Evolutionary conservation across 305 asterid species (phyloP), one percentile per base, ranked within the genome.

Genomic region (Fraxinus xanthoxyloides): DNA sequence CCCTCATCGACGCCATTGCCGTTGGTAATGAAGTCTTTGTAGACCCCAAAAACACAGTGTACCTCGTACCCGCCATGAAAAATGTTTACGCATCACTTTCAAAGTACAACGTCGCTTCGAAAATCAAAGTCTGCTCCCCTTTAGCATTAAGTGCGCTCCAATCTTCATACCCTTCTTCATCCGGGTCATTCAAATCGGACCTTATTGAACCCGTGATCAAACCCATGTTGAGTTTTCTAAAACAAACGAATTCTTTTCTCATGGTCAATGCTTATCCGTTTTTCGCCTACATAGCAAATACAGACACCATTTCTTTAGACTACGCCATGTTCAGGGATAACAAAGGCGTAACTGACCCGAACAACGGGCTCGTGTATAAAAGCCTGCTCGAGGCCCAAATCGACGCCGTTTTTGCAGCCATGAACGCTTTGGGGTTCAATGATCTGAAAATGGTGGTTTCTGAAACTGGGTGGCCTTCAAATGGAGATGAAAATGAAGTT

Each of bases 401-500:
- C 56, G 95, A 92, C 87, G 95, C 95, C 69, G 97, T 91, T 21
- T 90, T 34, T 30, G 88, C 95, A 0, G 95, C 94, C 2, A 88
- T 90, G 92, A 70, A 67, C 2, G 89, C 85, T 0, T 4, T 88
- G 15, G 81, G 83, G 2, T 90, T 85, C 76, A 63, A 74, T 51
- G 92, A 89, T 63, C 63, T 91, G 2, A 85, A 83, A 51, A 31
- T 90, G 19, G 89, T 83, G 70, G 84, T 92, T 5, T 86, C 92
- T 2, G 95, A 92, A 59, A 92, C 95, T 7, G 97, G 97, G 0
- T 92, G 97, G 97, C 97, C 97, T 19, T 90, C 94, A 0, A 89
- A 84, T 26, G 97, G 97, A 1, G 97, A 89, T 46, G 87, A 86
- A 24, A 86, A 85, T 0, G 97, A 92, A 43, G 82, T 73, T 7